Percentiles rank a stretch among this genome's conserved stretches.
Evolutionary conservation across 768 basidiomycete genomes (phyloP).

Genomic region (Collybiopsis luxurians): DNA sequence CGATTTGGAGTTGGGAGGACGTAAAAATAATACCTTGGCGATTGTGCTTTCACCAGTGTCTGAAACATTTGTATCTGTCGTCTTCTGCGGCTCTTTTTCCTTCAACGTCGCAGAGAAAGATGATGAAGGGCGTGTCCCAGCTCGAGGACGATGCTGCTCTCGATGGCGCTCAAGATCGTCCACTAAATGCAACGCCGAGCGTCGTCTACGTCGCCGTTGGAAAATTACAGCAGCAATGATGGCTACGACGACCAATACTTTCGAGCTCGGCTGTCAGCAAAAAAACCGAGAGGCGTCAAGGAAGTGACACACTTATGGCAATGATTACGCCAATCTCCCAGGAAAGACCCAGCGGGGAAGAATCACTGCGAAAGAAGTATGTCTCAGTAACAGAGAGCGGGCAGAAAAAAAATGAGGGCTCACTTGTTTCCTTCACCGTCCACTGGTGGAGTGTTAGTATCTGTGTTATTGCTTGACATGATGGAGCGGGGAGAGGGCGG

Average conservation of each 20-base stretch:
- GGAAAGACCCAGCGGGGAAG: slow-evolving; percentile 15
- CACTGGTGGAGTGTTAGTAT: no score
- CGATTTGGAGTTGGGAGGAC: not conserved
- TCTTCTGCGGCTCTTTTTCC: not conserved
- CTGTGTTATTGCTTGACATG: no score
- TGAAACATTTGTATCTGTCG: not conserved
- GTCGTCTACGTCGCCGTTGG: slow-evolving; percentile 9
- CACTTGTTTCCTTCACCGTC: no score
- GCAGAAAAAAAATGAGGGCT: no score
- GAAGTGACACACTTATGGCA: slow-evolving; percentile 16
- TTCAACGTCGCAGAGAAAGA: not conserved
- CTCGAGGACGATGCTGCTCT: not conserved
- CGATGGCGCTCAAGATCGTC: not conserved
- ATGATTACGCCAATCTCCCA: slow-evolving; percentile 28
- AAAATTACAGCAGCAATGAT: slow-evolving; percentile 18
- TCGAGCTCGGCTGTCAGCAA: not conserved
- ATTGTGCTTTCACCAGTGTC: slow-evolving; percentile 7
- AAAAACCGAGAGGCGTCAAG: not conserved
- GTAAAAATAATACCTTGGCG: slow-evolving; percentile 22
- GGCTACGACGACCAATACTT: slow-evolving; percentile 18
- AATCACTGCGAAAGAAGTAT: not conserved
- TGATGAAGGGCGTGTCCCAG: not conserved
- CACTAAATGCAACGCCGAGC: not conserved
- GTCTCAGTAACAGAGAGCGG: no score
- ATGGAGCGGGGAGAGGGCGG: no score